phyloP scores from a whole-genome alignment of 2,329 filamentous ascomycete species.

The Pezizomycotina sp. region DNA sequence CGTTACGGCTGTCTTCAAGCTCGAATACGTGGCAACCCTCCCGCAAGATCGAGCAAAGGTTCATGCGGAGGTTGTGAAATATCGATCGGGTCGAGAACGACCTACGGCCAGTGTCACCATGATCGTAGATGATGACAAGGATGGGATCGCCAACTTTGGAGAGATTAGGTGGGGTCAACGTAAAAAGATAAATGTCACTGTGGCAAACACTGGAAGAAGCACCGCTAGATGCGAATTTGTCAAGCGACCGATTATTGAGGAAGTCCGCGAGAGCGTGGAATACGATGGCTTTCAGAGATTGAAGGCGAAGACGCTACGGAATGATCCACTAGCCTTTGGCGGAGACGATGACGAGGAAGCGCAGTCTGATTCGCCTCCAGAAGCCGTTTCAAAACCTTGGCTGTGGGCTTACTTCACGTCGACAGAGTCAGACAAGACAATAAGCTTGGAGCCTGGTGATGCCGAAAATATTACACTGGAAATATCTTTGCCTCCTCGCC shows the following conservation, averaged over 20 bases:
- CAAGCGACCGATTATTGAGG: constrained; percentile 44
- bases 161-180: constrained; percentile 51
- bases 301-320: constrained; percentile 20
- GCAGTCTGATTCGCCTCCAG: not conserved
- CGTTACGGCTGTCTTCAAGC: constrained; percentile 60
- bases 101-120: constrained; percentile 71
- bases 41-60: constrained; percentile 69
- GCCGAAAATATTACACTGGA: constrained; percentile 55
- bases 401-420: constrained; percentile 10
- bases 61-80: constrained; percentile 54
- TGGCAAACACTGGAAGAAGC: constrained; percentile 83
- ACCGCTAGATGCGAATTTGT: constrained; percentile 65
- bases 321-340: constrained; percentile 16
- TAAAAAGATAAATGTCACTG: constrained; percentile 52
- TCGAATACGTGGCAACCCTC: constrained; percentile 75
- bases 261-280: constrained; percentile 30
- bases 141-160: constrained; percentile 60
- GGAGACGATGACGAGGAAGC: constrained; percentile 12
- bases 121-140: constrained; percentile 42
- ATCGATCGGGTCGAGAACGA: constrained; percentile 65
- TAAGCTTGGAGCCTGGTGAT: constrained; percentile 62
- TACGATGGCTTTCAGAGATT: constrained; percentile 10
- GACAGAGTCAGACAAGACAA: constrained; percentile 3
- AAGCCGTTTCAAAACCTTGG: constrained; percentile 15
- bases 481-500: constrained; percentile 37